Conservation (phyloP, 2,329 filamentous ascomycete genomes). For the Cercospora canescens region DNA sequence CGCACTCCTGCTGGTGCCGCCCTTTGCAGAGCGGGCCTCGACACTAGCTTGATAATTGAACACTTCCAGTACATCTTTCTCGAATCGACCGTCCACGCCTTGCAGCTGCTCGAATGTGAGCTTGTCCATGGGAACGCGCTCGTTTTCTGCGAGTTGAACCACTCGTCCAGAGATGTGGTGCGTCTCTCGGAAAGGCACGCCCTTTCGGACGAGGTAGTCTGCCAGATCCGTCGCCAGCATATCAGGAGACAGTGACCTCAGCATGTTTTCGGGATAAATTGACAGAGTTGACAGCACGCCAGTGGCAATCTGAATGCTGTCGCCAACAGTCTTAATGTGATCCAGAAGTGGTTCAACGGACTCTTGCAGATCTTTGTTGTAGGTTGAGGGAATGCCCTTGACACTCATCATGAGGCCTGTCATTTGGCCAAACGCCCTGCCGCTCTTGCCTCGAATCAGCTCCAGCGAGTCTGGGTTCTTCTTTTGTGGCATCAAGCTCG, state of each 20-base stretch:
- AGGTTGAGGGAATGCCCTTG: slow-evolving; percentile 75
- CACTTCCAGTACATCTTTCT: slow-evolving; percentile 66
- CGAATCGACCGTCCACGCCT: slow-evolving; percentile 68
- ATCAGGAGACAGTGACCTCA: slow-evolving; percentile 72
- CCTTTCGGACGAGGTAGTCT: slow-evolving; percentile 64
- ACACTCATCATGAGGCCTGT: slow-evolving; percentile 75
- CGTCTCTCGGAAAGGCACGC: slow-evolving; percentile 76
- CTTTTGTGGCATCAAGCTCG: slow-evolving; percentile 79
- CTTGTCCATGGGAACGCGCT: slow-evolving; percentile 67
- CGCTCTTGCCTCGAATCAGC: slow-evolving; percentile 74
- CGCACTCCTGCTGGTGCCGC: slow-evolving; percentile 72
- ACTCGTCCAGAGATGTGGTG: slow-evolving; percentile 75
- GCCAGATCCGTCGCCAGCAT: slow-evolving; percentile 77
- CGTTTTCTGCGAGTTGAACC: slow-evolving; percentile 70
- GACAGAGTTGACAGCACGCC: slow-evolving; percentile 75
- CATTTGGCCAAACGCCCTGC: slow-evolving; percentile 78
- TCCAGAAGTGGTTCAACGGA: slow-evolving; percentile 83
- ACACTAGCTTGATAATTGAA: slow-evolving; percentile 84
- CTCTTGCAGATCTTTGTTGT: slow-evolving; percentile 94
- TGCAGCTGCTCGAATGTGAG: slow-evolving; percentile 67
- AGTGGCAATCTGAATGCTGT: slow-evolving; percentile 80
- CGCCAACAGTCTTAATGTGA: slow-evolving; percentile 75
- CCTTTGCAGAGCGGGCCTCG: slow-evolving; percentile 73
- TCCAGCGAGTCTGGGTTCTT: slow-evolving; percentile 77
- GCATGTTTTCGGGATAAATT: slow-evolving; percentile 73